Evolutionary conservation across 2,329 filamentous ascomycete genomes (phyloP).

Genomic region (Emergomyces orientalis): DNA sequence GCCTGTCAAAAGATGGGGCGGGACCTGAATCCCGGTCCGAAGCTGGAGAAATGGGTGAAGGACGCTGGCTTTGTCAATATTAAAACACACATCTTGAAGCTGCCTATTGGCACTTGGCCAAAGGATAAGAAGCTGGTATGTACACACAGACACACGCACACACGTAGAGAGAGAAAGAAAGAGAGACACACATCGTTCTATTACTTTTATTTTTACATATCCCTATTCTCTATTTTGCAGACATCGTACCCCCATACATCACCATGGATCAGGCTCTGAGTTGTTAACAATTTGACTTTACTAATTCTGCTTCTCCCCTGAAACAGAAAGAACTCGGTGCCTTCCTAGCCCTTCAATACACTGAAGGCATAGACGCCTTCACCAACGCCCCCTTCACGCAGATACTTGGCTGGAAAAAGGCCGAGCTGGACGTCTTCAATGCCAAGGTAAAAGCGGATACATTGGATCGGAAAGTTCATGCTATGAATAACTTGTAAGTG

Average conservation of each 20-base stretch:
- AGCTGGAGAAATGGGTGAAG: constrained; percentile 14
- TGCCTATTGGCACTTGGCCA: constrained; percentile 20
- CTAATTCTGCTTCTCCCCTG: background rate
- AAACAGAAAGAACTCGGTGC: constrained; percentile 18
- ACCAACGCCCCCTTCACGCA: constrained; percentile 12
- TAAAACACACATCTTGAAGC: constrained; percentile 18
- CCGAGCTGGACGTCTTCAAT: constrained; percentile 1
- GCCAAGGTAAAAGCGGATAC: background rate
- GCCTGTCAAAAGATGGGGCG: constrained; percentile 19
- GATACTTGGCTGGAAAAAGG: constrained; percentile 15
- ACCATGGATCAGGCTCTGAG: too few species aligned
- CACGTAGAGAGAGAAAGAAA: too few species aligned
- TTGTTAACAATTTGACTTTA: too few species aligned
- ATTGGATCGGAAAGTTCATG: background rate
- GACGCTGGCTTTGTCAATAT: constrained; percentile 20
- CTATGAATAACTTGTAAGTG: constrained; percentile 4
- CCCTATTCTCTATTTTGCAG: too few species aligned
- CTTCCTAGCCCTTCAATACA: constrained; percentile 10
- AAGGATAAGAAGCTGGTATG: constrained; percentile 18
- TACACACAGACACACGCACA: background rate
- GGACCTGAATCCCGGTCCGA: constrained; percentile 11
- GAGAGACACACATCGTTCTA: too few species aligned
- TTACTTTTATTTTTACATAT: too few species aligned
- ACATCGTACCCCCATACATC: too few species aligned
- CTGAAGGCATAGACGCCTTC: constrained; percentile 16